Percentiles rank a stretch among this genome's conserved stretches.
phyloP scores from a whole-genome alignment of 2,329 filamentous ascomycete species.

The Capronia epimyces region DNA sequence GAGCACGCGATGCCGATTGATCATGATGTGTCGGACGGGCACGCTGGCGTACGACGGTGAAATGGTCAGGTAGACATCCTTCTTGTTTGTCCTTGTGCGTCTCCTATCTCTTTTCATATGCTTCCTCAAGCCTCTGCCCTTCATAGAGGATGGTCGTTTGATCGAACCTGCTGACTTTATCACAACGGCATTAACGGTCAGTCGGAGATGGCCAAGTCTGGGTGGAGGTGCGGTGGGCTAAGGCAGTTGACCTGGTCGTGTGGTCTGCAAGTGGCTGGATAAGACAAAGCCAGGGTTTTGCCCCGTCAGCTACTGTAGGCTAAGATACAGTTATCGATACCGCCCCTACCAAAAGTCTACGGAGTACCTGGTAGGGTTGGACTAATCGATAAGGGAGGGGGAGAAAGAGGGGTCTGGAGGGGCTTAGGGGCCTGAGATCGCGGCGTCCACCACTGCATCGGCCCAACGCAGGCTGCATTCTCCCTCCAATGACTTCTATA shows the following conservation, averaged over 20 bases:
- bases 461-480: too few species aligned
- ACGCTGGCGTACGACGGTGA: too few species aligned
- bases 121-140: background rate
- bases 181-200: background rate
- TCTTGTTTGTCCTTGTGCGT: background rate
- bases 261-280: background rate
- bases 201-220: background rate
- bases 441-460: too few species aligned
- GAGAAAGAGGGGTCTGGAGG: background rate
- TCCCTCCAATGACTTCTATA: too few species aligned
- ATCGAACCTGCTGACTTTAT: background rate
- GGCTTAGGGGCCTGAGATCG: too few species aligned
- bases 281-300: background rate
- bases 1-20: conserved; percentile 10
- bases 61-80: background rate
- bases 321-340: background rate
- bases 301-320: background rate
- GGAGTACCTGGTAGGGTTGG: background rate
- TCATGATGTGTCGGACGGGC: too few species aligned
- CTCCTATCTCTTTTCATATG: background rate
- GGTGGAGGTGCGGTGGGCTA: background rate
- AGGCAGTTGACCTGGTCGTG: background rate
- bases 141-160: background rate
- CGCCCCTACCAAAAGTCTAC: background rate
- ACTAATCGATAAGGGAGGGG: background rate